Base-by-base conservation (phyloP, 768 basidiomycete genomes). In the Collybia sp. region DNA sequence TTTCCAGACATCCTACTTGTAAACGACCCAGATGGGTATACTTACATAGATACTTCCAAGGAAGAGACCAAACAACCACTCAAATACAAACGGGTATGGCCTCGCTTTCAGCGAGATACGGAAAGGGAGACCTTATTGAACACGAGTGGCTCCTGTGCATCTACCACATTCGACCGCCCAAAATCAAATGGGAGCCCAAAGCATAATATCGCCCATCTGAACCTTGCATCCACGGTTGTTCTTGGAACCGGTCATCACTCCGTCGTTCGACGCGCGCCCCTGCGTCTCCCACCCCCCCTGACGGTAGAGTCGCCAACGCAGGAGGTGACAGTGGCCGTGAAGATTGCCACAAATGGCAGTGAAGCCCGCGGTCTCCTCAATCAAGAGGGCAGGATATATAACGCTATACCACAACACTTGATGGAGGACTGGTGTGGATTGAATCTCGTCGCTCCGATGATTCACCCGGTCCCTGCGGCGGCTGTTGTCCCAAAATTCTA, bases 401-500 rank as follows among this genome's bases (percentile, higher is more conserved):
- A 51, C 41, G 18, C 45, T 5, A 61, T 72, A 51, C 65, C 66
- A 8, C 39, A 45, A 30, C 58, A 68, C 46, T 31, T 69, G 19
- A 54, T 56, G 39, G 58, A 70, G 44, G 62, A 68, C 30, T 69
- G 56, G 56, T 59, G 51, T 48, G 70, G 71, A 8, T 64, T 53
- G 44, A 61, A 67, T 45, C 46, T 67, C 35, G 54, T 67, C 3
- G 45, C 59, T 25, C 63, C 63, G 5, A 34, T 47, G 19, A 46
- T 47, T 38, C 40, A 58, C 42, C 56, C 68, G 3, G 68, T 72
- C 0, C 70, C 68, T 11, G 63, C 68, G 5, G 47, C 58, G 11
- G 69, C 76, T 1, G 44, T 75, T 37, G 70, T 72, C 1, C 77
- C 77, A 0, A 75, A 77, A 53, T 77, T 71, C 56, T 78, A 69